Conservation (phyloP, 2,329 filamentous ascomycete species). For the Trichoderma sp. region DNA sequence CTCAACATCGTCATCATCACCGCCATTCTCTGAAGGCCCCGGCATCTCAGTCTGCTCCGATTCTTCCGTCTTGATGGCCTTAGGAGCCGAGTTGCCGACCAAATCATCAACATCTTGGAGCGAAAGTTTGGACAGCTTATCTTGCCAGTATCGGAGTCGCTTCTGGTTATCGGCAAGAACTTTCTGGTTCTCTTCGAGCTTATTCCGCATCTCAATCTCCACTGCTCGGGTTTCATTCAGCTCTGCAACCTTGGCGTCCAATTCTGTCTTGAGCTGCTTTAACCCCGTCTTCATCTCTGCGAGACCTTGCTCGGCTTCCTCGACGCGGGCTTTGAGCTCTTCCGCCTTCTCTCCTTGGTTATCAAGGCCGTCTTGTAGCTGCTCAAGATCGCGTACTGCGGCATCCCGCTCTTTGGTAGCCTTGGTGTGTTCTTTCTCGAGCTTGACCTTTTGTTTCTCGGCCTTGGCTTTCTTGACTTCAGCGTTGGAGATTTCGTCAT, state of each 20-base stretch:
- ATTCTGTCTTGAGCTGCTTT: conserved; percentile 74
- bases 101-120: conserved; percentile 80
- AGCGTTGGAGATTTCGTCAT: conserved; percentile 79
- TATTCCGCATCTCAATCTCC: conserved; percentile 98
- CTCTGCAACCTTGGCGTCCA: conserved; percentile 83
- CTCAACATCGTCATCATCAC: conserved; percentile 38
- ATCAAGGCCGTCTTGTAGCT: conserved; percentile 75
- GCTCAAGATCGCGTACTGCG: conserved; percentile 71
- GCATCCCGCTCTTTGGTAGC: conserved; percentile 77
- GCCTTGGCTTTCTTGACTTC: conserved; percentile 90
- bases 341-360: conserved; percentile 76
- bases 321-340: conserved; percentile 70
- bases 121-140: conserved; percentile 81
- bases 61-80: conserved; percentile 34
- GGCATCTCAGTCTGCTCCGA: conserved; percentile 28
- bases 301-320: conserved; percentile 79
- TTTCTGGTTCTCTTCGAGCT: conserved; percentile 95
- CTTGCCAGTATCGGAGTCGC: conserved; percentile 80
- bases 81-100: conserved; percentile 42
- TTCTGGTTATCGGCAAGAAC: conserved; percentile 82
- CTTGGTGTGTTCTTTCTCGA: conserved; percentile 79
- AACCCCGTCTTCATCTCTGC: conserved; percentile 80
- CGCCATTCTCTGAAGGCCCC: neutral
- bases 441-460: conserved; percentile 86
- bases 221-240: conserved; percentile 85